Evolutionary conservation across 441 rosid species (phyloP).

Genomic region (Croton setiger): DNA sequence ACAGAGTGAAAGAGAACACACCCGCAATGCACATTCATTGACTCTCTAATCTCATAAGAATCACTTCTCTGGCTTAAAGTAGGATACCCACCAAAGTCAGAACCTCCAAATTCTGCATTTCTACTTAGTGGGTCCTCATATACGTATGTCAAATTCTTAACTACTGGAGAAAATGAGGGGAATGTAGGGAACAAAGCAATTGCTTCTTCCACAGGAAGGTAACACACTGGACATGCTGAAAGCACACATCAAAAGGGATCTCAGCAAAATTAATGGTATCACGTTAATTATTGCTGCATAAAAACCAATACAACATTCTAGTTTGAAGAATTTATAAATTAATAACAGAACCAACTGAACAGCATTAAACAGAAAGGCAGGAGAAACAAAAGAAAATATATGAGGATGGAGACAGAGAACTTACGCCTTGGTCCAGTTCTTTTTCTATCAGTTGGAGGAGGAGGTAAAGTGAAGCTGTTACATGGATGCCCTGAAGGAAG

Average conservation of each 20-base stretch:
- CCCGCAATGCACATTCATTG: conserved; percentile 86
- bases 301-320: conserved; percentile 9
- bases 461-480: conserved; percentile 68
- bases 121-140: conserved; percentile 52
- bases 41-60: conserved; percentile 68
- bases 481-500: conserved; percentile 91
- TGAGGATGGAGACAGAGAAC: conserved; percentile 21
- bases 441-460: conserved; percentile 90
- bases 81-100: conserved; percentile 88
- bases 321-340: conserved; percentile 6
- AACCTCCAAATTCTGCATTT: conserved; percentile 72
- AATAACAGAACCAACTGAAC: background rate
- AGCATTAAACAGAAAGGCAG: background rate
- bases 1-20: conserved; percentile 32
- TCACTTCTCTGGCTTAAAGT: conserved; percentile 65
- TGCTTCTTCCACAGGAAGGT: conserved; percentile 85
- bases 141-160: conserved; percentile 62
- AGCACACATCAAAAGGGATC: conserved; percentile 26
- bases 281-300: conserved; percentile 3
- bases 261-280: conserved; percentile 30
- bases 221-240: conserved; percentile 92
- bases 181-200: conserved; percentile 64
- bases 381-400: conserved; percentile 5
- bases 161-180: conserved; percentile 66
- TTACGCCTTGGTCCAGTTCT: conserved; percentile 91